Evolutionary conservation across 805 yeast genomes (phyloP), one percentile per base, ranked within the genome.

Genomic region (Candida coleopterorum): DNA sequence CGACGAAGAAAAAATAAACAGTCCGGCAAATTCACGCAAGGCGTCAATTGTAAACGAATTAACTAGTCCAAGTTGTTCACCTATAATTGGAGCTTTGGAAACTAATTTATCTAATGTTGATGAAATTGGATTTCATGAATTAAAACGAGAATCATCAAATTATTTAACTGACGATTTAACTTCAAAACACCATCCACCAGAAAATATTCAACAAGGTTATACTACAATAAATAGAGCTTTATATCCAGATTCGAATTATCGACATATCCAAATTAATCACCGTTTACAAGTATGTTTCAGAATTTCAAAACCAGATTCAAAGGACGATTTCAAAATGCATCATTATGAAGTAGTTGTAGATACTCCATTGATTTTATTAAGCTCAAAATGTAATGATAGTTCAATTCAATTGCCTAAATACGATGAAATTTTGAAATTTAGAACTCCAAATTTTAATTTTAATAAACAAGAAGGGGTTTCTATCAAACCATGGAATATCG

Each of bases 321-420:
- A 58, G 32, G 70, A 48, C 36, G 51, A 60, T 38, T 52, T 34
- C 39, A 74, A 73, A 43, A 58, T 77, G 61, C 87, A 81, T 48
- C 89, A 84, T 53, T 84, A 79, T 49, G 94, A 84, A 47, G 89
- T 84, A 15, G 75, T 84, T 29, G 82, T 84, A 26, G 93, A 84
- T 51, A 82, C 90, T 0, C 93, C 93, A 0, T 66, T 84, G 25
- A 68, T 73, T 23, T 52, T 68, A 40, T 50, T 68, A 33, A 64
- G 71, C 44, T 52, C 72, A 0, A 62, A 62, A 40, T 67, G 72
- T 45, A 57, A 55, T 42, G 71, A 63, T 6, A 64, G 47, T 4
- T 60, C 70, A 1, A 50, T 57, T 6, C 72, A 66, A 41, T 53
- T 68, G 30, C 74, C 74, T 0, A 53, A 49, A 34, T 68, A 68